Conservation (phyloP, 257 asterid genomes). For the Primulina huaijiensis region DNA sequence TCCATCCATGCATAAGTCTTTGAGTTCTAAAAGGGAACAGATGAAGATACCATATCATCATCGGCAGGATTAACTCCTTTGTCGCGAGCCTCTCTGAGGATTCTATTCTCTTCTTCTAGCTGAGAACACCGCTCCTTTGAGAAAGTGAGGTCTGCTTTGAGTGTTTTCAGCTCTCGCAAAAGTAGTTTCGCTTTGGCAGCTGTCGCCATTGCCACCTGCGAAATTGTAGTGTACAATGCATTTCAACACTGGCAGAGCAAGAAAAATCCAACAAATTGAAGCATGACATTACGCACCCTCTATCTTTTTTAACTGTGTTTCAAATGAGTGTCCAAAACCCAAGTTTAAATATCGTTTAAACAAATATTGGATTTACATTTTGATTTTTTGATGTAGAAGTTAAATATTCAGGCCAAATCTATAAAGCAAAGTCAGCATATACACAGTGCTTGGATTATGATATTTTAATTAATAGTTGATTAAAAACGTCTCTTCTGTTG, state of each 20-base stretch:
- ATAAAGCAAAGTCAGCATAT: too few relatives aligned
- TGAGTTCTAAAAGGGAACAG: too few relatives aligned
- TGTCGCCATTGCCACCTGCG: conserved; percentile 93
- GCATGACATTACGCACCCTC: not conserved
- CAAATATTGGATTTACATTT: too few relatives aligned
- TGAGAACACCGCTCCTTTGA: conserved; percentile 76
- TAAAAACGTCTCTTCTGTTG: not conserved
- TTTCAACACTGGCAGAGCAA: conserved; percentile 20
- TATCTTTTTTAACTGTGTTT: conserved; percentile 1
- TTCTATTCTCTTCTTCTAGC: conserved; percentile 83
- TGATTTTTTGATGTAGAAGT: too few relatives aligned
- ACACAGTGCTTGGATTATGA: too few relatives aligned
- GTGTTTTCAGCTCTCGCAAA: conserved; percentile 82
- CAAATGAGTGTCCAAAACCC: not conserved
- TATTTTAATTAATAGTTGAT: too few relatives aligned
- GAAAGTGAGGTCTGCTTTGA: conserved; percentile 80
- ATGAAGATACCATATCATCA: conserved; percentile 72
- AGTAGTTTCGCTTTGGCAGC: conserved; percentile 93
- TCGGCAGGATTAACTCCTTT: conserved; percentile 74
- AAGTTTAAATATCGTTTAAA: not conserved
- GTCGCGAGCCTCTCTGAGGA: conserved; percentile 74
- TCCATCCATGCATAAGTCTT: too few relatives aligned
- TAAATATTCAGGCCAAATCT: too few relatives aligned
- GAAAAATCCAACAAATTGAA: not conserved
- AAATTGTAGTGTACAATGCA: conserved; percentile 26